Base-by-base conservation (phyloP, 805 yeast genomes). In the Lachancea thermotolerans region DNA sequence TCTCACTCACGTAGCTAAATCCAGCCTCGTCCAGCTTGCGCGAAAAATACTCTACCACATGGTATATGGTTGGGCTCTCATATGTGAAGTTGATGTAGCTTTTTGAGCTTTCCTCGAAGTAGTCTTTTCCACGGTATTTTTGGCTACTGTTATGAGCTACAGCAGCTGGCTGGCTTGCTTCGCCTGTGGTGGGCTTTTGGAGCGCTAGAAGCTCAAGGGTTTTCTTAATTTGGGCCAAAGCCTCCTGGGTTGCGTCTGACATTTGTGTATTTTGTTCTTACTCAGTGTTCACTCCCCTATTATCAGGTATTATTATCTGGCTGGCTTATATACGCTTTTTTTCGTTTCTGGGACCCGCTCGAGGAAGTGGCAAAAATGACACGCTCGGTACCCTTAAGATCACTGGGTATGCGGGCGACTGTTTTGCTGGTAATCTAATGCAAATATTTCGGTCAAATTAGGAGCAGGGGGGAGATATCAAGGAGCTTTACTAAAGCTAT, bases 41-140 rank as follows among this genome's bases (percentile, higher is more conserved):
- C 36, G 77, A 59, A 47, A 84, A 72, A 56, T 68, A 65, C 33
- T 72, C 61, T 12, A 83, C 80, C 21, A 81, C 89, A 59, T 86
- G 95, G 68, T 66, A 85, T 34, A 79, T 79, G 14, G 95, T 85
- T 40, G 95, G 95, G 54, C 76, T 77, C 31, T 71, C 67, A 60
- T 80, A 79, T 41, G 88, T 83, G 69, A 86, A 86, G 51, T 79
- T 78, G 48, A 85, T 73, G 65, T 82, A 85, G 37, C 74, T 70
- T n/a, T 75, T 60, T 25, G 74, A 57, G 44, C 64, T 67, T 28
- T 56, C 50, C 21, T 60, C 46, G 41, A 47, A 62, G 47, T 59
- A 62, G 29, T 64, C 48, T 12, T 47, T 31, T 29, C 31, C 15
- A 14, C 14, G 33, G 12, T 30, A 14, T 30, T 30, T 30, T 14